Conservation (phyloP, 306 rosid species). For the Vachellia pachyceras region DNA sequence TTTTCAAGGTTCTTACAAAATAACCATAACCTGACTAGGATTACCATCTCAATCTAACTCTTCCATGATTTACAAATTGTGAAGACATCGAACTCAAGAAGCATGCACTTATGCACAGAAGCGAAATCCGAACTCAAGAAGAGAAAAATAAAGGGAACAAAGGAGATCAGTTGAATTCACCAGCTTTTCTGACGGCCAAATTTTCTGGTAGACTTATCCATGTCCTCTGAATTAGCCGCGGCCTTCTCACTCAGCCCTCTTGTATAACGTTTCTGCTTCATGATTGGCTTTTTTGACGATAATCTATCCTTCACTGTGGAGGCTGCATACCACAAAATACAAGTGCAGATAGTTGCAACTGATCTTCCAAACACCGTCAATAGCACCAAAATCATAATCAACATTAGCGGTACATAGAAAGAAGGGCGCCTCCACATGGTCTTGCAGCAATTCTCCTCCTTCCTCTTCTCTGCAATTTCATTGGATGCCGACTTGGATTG, state of each 20-base stretch:
- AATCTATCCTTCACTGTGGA: conserved; percentile 53
- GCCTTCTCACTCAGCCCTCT: conserved; percentile 49
- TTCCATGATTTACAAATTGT: conserved; percentile 33
- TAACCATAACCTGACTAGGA: conserved; percentile 1
- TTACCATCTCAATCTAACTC: conserved; percentile 8
- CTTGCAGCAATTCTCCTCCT: conserved; percentile 36
- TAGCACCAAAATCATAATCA: conserved; percentile 59
- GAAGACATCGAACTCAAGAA: conserved; percentile 3
- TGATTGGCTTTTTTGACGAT: background rate
- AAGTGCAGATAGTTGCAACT: conserved; percentile 57
- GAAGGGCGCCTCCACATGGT: conserved; percentile 49
- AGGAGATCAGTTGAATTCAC: conserved; percentile 36
- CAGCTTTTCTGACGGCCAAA: conserved; percentile 57
- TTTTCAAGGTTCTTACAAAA: background rate
- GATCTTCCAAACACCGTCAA: conserved; percentile 70
- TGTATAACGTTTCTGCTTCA: conserved; percentile 42
- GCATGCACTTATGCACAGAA: conserved; percentile 34
- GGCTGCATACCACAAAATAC: conserved; percentile 70
- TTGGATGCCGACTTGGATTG: conserved; percentile 1
- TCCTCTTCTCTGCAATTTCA: conserved; percentile 27
- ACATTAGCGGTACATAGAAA: conserved; percentile 57
- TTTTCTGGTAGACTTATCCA: conserved; percentile 31
- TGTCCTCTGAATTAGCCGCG: conserved; percentile 12
- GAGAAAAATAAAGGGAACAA: background rate
- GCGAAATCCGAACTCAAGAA: conserved; percentile 33